Conservation (phyloP, 306 rosid species). For the Hippophae gyantsensis region DNA sequence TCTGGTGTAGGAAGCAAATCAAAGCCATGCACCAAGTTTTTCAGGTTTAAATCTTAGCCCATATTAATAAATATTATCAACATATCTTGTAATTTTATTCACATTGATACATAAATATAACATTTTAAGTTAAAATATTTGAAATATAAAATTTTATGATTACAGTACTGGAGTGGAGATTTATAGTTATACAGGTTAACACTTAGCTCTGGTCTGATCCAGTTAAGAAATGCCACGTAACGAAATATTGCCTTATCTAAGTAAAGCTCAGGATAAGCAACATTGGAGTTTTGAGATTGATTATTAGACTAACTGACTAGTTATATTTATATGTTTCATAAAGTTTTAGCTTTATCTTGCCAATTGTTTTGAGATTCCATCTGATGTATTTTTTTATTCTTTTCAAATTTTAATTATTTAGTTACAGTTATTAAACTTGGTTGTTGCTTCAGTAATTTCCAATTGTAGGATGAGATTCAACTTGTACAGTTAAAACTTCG, state of each 20-base stretch:
- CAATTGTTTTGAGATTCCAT: too few species aligned
- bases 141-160: constrained; percentile 25
- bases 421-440: too few species aligned
- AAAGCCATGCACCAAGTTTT: constrained; percentile 99
- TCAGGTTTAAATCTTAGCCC: constrained; percentile 93
- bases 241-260: constrained; percentile 24
- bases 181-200: constrained; percentile 53
- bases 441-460: too few species aligned
- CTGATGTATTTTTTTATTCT: too few species aligned
- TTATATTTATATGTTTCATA: too few species aligned
- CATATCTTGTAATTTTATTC: constrained; percentile 16
- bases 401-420: too few species aligned
- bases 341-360: too few species aligned
- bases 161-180: constrained; percentile 35
- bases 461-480: too few species aligned
- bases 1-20: constrained; percentile 99
- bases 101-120: constrained; percentile 18
- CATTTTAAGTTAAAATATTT: constrained; percentile 25
- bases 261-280: constrained; percentile 23
- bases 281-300: constrained; percentile 6
- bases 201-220: constrained; percentile 31
- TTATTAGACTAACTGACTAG: not conserved
- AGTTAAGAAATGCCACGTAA: constrained; percentile 21
- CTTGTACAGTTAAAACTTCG: too few species aligned
- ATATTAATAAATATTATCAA: constrained; percentile 36